Percentiles rank a stretch among this genome's conserved stretches.
phyloP scores from a whole-genome alignment of 1,284 basidiomycete genomes.

The Xerocomus minutiporus region DNA sequence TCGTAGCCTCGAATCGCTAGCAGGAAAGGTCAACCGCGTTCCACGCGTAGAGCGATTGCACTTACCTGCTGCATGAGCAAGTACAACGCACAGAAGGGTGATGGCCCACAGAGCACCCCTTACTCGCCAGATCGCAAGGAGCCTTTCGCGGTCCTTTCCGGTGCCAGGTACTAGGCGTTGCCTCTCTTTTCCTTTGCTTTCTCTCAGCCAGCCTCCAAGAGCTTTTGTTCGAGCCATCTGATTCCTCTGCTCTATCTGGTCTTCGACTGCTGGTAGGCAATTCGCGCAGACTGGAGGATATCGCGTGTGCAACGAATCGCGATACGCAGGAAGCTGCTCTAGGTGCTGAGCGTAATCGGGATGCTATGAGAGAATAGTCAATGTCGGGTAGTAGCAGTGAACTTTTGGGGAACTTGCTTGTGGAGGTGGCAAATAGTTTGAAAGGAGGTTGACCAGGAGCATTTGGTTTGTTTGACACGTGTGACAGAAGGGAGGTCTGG shows the following conservation, averaged over 20 bases:
- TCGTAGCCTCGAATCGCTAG: constrained; percentile 23
- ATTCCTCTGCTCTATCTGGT: constrained; percentile 72
- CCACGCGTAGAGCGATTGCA: constrained; percentile 22
- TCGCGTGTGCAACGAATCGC: constrained; percentile 67
- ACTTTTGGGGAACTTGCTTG: constrained; percentile 41
- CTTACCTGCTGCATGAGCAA: constrained; percentile 42
- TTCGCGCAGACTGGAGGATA: constrained; percentile 81
- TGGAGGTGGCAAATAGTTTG: constrained; percentile 77
- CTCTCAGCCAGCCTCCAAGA: constrained; percentile 62
- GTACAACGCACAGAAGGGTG: constrained; percentile 43
- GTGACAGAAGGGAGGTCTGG: constrained; percentile 70
- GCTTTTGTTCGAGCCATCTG: constrained; percentile 78
- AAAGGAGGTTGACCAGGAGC: constrained; percentile 78
- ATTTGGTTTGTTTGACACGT: constrained; percentile 88
- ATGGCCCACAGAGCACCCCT: constrained; percentile 59
- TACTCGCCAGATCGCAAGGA: constrained; percentile 54
- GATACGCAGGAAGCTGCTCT: constrained; percentile 64
- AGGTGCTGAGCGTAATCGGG: constrained; percentile 63
- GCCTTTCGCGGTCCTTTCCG: constrained; percentile 37
- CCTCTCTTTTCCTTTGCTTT: constrained; percentile 56
- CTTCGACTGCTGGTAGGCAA: constrained; percentile 76
- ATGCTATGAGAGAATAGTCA: constrained; percentile 42
- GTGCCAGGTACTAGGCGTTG: constrained; percentile 43
- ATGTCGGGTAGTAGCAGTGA: background rate
- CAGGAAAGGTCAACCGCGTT: constrained; percentile 8